Base-by-base conservation (phyloP, 2,329 filamentous ascomycete species). In the Polychaeton citri region DNA sequence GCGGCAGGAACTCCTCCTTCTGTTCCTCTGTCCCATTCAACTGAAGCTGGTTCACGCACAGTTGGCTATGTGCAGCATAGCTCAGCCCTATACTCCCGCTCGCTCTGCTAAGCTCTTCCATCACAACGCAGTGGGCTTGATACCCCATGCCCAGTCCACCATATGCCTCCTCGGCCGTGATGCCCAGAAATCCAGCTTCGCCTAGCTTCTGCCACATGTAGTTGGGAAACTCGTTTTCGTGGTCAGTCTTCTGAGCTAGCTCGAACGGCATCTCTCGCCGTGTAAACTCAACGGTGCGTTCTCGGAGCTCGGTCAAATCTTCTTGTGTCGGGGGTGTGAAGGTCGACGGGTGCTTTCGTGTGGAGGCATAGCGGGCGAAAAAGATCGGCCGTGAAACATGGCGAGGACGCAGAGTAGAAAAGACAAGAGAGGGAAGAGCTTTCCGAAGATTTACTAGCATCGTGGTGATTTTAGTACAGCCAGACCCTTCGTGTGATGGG, bases 11-110 rank as follows among this genome's bases (percentile, higher is more conserved):
- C 46, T 76, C 75, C 40, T 68, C 61, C 62, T 95, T 95, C 61
- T 96, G 90, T 42, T 76, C 78, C 0, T 69, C 53, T 3, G 70
- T 78, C 31, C 84, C 90, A 56, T 98, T 94, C 49, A 98, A 70
- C 63, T 87, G 85, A 33, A 98, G 66, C 63, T 98, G 90, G 61
- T 98, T 98, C 40, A 96, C 81, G 63, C 90, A 96, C 35, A 98
- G 71, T 60, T 98, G 90, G 19, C 82, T 90, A 62, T 98, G 90
- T 6, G 90, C 90, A 2, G 88, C 88, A 58, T 96, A 98, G 48
- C 84, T 93, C 32, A 98, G 72, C 0, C 76, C 88, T 50, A 93
- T 85, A 43, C 77, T 82, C 10, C 72, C 87, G 35, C 81, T 88
- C 2, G 88, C 88, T 39, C 88, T 73, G 38, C 81, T 90, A 30